A percentile compares a stretch with the other conserved stretches of the same genome.
These are phyloP conservation scores for Inga laurina DNA, from an alignment of 306 rosid species.

Conservation along the genomic window DNA sequence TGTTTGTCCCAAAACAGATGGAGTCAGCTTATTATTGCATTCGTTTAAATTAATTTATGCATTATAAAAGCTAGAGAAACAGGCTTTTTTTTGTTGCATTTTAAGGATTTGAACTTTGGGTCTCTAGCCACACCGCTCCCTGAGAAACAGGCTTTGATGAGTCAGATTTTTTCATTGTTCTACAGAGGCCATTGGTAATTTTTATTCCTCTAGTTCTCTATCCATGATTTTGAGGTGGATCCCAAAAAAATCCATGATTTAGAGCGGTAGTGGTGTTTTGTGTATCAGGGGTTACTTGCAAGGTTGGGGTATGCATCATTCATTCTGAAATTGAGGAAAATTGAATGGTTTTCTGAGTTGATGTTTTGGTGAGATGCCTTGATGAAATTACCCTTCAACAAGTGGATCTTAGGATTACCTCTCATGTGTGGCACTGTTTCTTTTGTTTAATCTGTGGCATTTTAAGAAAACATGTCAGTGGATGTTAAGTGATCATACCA, in stretches of 20 bases:
- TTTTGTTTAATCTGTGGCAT: neutral
- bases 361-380: conserved; percentile 13
- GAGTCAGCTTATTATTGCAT: neutral
- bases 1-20: neutral
- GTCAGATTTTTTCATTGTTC: neutral
- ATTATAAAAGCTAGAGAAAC: neutral
- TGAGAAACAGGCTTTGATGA: neutral
- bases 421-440: neutral
- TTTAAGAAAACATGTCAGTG: neutral
- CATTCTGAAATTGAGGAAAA: neutral
- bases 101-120: neutral
- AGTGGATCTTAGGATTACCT: neutral
- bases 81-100: neutral
- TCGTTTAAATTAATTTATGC: neutral
- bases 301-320: neutral
- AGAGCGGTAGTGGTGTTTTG: neutral
- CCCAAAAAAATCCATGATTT: neutral
- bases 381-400: neutral
- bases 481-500: neutral
- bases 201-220: neutral
- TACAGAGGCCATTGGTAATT: neutral
- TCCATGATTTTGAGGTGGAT: neutral
- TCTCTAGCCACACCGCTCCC: neutral
- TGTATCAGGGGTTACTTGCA: neutral
- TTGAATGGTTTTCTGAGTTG: neutral